These are phyloP conservation scores for Wallacemonas sp. DNA, from an alignment of 208 protist genomes.

Conservation along the genomic window DNA sequence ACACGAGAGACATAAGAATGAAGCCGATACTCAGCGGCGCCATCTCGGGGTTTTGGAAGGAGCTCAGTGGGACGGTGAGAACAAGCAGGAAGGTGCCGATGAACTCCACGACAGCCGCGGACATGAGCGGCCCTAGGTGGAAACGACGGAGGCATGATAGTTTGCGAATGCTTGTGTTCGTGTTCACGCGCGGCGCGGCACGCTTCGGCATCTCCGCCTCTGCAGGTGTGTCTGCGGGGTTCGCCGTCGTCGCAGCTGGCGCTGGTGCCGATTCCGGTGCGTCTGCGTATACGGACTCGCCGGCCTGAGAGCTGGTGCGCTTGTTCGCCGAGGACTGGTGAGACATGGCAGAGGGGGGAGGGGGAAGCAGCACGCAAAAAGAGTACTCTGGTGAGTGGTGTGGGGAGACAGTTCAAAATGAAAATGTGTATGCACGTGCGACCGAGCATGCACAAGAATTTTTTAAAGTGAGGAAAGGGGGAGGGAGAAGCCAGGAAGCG, in stretches of 20 bases:
- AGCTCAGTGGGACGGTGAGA: conserved; percentile 66
- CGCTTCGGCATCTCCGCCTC: neutral
- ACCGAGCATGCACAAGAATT: neutral
- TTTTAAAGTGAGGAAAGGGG: neutral
- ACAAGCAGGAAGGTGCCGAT: conserved; percentile 82
- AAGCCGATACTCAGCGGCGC: conserved; percentile 71
- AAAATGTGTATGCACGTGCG: too few species aligned
- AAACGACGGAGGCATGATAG: conserved; percentile 55
- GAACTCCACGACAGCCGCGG: conserved; percentile 72
- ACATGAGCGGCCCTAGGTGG: conserved; percentile 59
- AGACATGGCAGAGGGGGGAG: neutral
- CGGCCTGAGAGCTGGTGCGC: neutral
- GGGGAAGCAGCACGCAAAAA: neutral
- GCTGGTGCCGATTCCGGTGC: neutral
- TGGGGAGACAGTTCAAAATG: neutral
- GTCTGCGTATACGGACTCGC: neutral
- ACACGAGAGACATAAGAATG: conserved; percentile 72
- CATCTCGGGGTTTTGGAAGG: conserved; percentile 63
- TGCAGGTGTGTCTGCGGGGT: neutral
- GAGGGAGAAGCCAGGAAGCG: too few species aligned
- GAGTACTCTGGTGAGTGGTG: too few species aligned
- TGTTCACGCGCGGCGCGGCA: conserved; percentile 11
- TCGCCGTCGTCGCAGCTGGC: neutral
- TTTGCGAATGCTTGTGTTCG: conserved; percentile 27
- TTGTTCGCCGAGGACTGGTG: neutral